Base-by-base conservation (phyloP, 1,139 yeast species). In the Kazachstania sp. region DNA sequence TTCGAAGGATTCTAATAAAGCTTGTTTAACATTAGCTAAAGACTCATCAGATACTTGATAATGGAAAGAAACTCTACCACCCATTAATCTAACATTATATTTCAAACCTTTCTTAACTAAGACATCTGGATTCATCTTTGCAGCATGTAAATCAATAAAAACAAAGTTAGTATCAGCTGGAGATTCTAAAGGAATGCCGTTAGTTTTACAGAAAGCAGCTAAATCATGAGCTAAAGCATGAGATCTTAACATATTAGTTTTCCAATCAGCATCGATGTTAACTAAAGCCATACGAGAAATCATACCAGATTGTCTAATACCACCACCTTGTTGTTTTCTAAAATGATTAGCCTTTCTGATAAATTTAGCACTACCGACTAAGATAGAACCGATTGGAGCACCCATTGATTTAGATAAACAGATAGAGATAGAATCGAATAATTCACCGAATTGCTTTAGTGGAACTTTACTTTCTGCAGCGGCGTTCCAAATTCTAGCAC, bases 401-500 rank as follows among this genome's bases (percentile, higher is more conserved):
- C 96, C 96, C 59, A 90, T 73, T 3, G 95, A 85, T 69, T 90
- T 90, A 47, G 95, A 86, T 52, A 90, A 71, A 68, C 97, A 90
- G 48, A 90, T 75, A 6, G 96, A 86, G 45, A 90, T 86, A 32
- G 95, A 80, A 68, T 90, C 97, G 64, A 90, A 90, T 56, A 81
- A 71, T 54, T 77, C 72, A 60, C 95, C 86, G 66, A 83, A 87
- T 61, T 86, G 88, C 42, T 67, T 67, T 49, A 88, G 68, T 9
- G 86, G 69, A 38, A 86, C 72, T 7, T 85, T 88, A 26, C 95
- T 78, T 43, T 76, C 92, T 7, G 77, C 85, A 30, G 82, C 72
- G 1, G 97, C 97, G 63, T 90, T 87, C 94, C 95, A 88, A 51
- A 90, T 71, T 57, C 97, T 75, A n/a, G 97, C 97, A 54, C 97